A percentile compares a stretch with the other conserved stretches of the same genome.
These are phyloP conservation scores for Phaeosphaeria sp. DNA, from an alignment of 2,329 filamentous ascomycete species.

Conservation along the genomic window DNA sequence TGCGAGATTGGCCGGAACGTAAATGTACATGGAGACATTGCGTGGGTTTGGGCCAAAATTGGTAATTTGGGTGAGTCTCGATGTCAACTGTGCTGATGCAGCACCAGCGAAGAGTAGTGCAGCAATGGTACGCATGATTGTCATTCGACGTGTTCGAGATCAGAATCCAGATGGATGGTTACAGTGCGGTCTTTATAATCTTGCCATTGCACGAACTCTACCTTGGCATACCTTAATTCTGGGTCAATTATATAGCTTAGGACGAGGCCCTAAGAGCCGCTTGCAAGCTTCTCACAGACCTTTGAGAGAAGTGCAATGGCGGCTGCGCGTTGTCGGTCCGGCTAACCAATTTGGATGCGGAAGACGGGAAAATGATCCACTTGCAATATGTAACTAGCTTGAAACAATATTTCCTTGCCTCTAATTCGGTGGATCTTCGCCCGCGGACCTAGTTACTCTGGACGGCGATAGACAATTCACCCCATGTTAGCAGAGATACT, in stretches of 20 bases:
- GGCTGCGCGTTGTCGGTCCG: background rate
- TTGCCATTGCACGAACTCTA: background rate
- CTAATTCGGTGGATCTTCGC: background rate
- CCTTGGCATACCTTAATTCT: background rate
- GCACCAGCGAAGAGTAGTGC: slow-evolving; percentile 20
- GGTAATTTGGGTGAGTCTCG: slow-evolving; percentile 33
- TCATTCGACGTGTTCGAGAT: background rate
- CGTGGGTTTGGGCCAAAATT: slow-evolving; percentile 42
- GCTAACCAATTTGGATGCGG: background rate
- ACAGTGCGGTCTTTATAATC: background rate
- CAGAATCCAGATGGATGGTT: background rate
- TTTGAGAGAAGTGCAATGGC: background rate
- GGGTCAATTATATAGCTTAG: background rate
- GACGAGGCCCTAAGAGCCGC: background rate
- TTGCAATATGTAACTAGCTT: background rate
- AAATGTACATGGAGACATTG: slow-evolving; percentile 43
- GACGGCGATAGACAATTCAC: too few relatives aligned
- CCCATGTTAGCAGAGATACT: too few relatives aligned
- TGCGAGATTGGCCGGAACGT: slow-evolving; percentile 38
- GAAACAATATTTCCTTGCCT: background rate
- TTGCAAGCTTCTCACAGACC: background rate
- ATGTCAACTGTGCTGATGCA: slow-evolving; percentile 31
- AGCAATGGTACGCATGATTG: slow-evolving; percentile 7
- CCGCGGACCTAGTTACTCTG: too few relatives aligned
- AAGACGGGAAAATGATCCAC: background rate